Conservation (phyloP, 768 basidiomycete genomes). For the Cystofilobasidium capitatum region DNA sequence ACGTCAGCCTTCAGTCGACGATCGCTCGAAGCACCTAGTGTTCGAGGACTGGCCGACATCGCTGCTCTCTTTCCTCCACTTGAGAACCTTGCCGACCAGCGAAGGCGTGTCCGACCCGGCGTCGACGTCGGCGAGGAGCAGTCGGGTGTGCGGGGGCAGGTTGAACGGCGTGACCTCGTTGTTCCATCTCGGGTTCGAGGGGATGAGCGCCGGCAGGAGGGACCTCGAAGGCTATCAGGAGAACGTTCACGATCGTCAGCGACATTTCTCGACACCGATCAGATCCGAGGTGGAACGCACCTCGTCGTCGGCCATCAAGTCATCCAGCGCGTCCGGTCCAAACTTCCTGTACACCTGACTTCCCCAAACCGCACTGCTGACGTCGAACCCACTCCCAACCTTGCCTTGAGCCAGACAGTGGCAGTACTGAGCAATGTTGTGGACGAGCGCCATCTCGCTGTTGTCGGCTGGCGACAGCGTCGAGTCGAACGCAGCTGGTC, state of each 20-base stretch:
- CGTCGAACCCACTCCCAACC: slow-evolving; percentile 95
- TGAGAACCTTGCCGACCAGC: slow-evolving; percentile 78
- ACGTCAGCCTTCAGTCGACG: neutral
- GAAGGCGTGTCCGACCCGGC: slow-evolving; percentile 94
- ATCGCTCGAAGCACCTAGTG: neutral
- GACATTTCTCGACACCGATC: too few relatives aligned
- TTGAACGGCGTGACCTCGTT: slow-evolving; percentile 58
- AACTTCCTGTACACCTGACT: slow-evolving; percentile 89
- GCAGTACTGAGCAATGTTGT: slow-evolving; percentile 87
- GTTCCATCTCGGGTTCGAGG: slow-evolving; percentile 65
- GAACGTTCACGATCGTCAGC: neutral
- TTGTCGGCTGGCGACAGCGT: neutral
- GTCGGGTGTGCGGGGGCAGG: slow-evolving; percentile 70
- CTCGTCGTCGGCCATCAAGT: slow-evolving; percentile 52
- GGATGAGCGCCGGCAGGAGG: slow-evolving; percentile 31
- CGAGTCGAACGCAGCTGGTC: slow-evolving; percentile 31
- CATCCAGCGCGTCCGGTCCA: slow-evolving; percentile 55
- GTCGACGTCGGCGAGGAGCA: slow-evolving; percentile 91
- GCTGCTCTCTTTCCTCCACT: slow-evolving; percentile 66
- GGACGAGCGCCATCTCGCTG: slow-evolving; percentile 49
- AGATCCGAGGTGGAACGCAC: neutral
- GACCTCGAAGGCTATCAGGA: neutral
- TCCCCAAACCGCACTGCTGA: slow-evolving; percentile 85
- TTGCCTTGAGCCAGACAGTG: slow-evolving; percentile 97
- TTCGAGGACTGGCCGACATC: slow-evolving; percentile 37